Base-by-base conservation (phyloP, 352 stramenopile species). In the Globisporangium solare region DNA sequence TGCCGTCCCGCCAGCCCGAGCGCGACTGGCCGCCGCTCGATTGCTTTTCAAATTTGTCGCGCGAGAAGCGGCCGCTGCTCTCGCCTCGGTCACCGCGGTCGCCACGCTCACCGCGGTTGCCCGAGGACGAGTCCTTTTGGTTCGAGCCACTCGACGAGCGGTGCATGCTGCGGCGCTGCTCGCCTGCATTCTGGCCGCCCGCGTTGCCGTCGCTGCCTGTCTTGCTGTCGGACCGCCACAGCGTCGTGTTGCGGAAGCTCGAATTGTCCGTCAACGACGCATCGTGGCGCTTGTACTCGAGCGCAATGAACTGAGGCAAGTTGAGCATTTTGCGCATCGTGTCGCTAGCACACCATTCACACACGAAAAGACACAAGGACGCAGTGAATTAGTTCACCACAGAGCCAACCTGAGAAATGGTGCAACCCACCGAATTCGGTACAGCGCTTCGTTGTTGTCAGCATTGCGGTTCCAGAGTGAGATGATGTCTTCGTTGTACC, bases 381-480 rank as follows among this genome's bases (percentile, higher is more conserved):
- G 27, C 27, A 11, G 27, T 10, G 27, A 35, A 6, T 35, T 43
- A 35, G 27, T 35, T 43, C 39, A n/a, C 39, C n/a, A 43, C 12
- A 3, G 7, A 37, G 12, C 15, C 12, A n/a, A 51, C 14, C 31
- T n/a, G 32, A 32, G 14, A n/a, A 4, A 55, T 18, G 15, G 21
- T 50, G 17, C 27, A 13, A 27, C 60, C 50, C 66, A 90, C 79
- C 83, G 79, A 54, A 94, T 94, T 50, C 76, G 82, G 49, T 86
- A 88, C 63, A 84, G 89, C 18, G 88, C 84, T 60, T 95, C 88
- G 51, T 83, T 89, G 74, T 97, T 97, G 69, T 97, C 88, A 41
- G 91, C 87, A 59, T 95, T 97, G 54, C 89, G 85, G 73, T 97
- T 97, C 92, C 92, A 98, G 24, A 98, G 82, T 54, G 89, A 96